A percentile compares a stretch with the other conserved stretches of the same genome.
Conservation (phyloP, 2,329 filamentous ascomycete species). For the Chaetoscypha palmicola region DNA sequence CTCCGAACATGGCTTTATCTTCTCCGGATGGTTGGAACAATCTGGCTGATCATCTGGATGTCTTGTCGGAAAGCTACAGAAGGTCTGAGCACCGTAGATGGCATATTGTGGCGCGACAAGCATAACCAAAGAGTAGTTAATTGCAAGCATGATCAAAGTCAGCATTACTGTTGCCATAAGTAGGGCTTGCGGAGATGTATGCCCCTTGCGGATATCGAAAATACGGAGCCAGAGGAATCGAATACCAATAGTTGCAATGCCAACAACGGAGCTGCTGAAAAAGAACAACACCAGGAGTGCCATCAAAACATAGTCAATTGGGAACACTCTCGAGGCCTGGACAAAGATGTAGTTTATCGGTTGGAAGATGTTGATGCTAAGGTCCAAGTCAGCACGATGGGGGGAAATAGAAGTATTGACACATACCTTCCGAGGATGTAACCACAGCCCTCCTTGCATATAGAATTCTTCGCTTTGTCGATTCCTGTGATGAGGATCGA, state of each 20-base stretch:
- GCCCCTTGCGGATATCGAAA: slow-evolving; percentile 82
- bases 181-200: slow-evolving; percentile 85
- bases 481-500: slow-evolving; percentile 95
- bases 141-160: slow-evolving; percentile 78
- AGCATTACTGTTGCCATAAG: slow-evolving; percentile 87
- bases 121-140: slow-evolving; percentile 91
- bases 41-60: slow-evolving; percentile 62
- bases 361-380: slow-evolving; percentile 82
- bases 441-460: slow-evolving; percentile 84
- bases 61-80: slow-evolving; percentile 67
- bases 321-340: slow-evolving; percentile 74
- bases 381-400: not conserved
- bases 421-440: slow-evolving; percentile 66
- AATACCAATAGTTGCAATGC: slow-evolving; percentile 81
- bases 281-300: slow-evolving; percentile 77
- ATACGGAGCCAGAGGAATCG: slow-evolving; percentile 93
- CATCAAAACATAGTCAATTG: slow-evolving; percentile 87
- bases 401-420: not conserved
- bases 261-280: slow-evolving; percentile 81
- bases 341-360: slow-evolving; percentile 88
- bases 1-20: slow-evolving; percentile 79
- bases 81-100: slow-evolving; percentile 89
- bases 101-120: slow-evolving; percentile 93
- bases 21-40: slow-evolving; percentile 62
- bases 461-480: slow-evolving; percentile 92